Percentiles rank a stretch among this genome's conserved stretches.
These are phyloP conservation scores for Eucalyptus marginata DNA, from an alignment of 345 rosid genomes.

Conservation along the genomic window DNA sequence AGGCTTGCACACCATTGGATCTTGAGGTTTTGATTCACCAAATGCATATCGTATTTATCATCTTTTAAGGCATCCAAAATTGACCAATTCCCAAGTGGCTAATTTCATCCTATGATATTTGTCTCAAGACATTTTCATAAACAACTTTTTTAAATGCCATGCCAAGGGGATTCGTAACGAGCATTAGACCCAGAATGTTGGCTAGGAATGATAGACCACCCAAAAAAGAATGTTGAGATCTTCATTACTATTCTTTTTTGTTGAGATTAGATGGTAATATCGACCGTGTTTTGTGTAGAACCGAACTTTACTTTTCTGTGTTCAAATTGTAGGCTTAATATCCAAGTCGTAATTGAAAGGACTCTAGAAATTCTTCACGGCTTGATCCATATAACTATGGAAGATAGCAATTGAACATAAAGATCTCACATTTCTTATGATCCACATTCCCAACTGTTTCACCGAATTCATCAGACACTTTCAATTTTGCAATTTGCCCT, in stretches of 20 bases:
- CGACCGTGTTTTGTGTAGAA: neutral
- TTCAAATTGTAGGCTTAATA: neutral
- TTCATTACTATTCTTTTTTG: neutral
- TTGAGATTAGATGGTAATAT: neutral
- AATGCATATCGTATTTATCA: neutral
- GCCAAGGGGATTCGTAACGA: neutral
- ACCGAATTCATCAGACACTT: fast-evolving
- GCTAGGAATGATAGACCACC: neutral
- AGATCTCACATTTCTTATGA: neutral
- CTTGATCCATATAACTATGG: neutral
- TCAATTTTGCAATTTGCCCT: neutral
- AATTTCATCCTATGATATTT: neutral
- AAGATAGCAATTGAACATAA: neutral
- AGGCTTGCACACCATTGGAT: neutral
- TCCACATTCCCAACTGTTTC: neutral
- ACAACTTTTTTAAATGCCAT: too few relatives aligned
- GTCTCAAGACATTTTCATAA: neutral
- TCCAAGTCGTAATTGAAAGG: neutral
- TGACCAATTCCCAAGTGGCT: neutral
- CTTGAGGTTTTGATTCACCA: neutral
- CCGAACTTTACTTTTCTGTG: neutral
- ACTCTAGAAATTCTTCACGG: neutral
- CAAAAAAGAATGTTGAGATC: neutral
- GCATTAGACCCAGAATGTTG: neutral
- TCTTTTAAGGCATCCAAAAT: neutral